phyloP scores from a whole-genome alignment of 2,329 filamentous ascomycete species.

The Fusarium veterinarium region DNA sequence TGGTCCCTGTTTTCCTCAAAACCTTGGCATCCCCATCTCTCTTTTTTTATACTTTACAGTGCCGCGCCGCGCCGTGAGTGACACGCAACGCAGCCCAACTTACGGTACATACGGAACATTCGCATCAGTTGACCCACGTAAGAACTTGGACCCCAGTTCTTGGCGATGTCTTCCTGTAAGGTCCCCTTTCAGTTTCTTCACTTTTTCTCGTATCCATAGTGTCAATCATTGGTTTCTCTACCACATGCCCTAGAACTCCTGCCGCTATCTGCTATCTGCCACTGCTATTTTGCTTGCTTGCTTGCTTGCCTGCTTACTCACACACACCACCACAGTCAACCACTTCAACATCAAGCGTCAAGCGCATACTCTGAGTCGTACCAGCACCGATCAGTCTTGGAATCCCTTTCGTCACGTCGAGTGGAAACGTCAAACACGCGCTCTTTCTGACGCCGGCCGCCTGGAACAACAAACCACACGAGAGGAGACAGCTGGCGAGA shows the following conservation, averaged over 20 bases:
- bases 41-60: slow-evolving; percentile 13
- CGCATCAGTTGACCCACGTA: slow-evolving; percentile 11
- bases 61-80: slow-evolving; percentile 17
- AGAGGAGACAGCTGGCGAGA: slow-evolving; percentile 42
- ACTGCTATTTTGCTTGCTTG: neutral
- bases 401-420: slow-evolving; percentile 59
- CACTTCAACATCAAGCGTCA: slow-evolving; percentile 57
- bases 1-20: slow-evolving; percentile 11
- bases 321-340: slow-evolving; percentile 54
- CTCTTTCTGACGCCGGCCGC: slow-evolving; percentile 45
- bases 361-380: slow-evolving; percentile 57
- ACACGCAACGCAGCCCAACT: slow-evolving; percentile 6
- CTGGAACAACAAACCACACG: slow-evolving; percentile 48
- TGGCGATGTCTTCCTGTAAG: slow-evolving; percentile 41
- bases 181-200: slow-evolving; percentile 22
- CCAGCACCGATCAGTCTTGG: slow-evolving; percentile 53
- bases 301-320: neutral
- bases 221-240: neutral
- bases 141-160: slow-evolving; percentile 29
- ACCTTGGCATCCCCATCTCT: slow-evolving; percentile 21
- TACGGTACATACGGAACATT: neutral
- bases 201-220: slow-evolving; percentile 1
- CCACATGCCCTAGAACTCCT: neutral
- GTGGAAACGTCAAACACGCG: slow-evolving; percentile 47
- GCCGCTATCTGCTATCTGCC: neutral